Percentiles rank a stretch among this genome's conserved stretches.
phyloP scores from a whole-genome alignment of 2,329 filamentous ascomycete genomes.

The Aspergillus sp. region DNA sequence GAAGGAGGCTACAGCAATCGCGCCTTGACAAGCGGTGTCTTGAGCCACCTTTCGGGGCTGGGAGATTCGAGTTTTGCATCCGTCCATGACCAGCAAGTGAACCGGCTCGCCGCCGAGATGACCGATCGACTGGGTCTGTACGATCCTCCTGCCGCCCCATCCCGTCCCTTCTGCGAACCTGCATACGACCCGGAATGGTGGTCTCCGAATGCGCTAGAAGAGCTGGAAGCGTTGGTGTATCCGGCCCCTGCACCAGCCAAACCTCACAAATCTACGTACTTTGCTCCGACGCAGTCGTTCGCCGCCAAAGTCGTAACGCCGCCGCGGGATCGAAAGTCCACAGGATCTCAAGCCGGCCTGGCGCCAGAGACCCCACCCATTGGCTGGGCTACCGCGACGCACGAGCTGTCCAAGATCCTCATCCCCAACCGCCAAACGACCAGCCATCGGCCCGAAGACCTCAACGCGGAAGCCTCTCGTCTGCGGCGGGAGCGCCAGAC shows the following conservation, averaged over 20 bases:
- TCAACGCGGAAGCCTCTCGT: constrained; percentile 67
- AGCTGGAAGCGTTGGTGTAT: constrained; percentile 62
- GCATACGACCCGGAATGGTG: constrained; percentile 72
- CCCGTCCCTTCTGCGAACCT: constrained; percentile 13
- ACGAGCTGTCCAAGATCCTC: constrained; percentile 78
- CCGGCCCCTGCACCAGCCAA: constrained; percentile 54
- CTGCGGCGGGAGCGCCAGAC: constrained; percentile 65
- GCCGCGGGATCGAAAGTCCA: constrained; percentile 52
- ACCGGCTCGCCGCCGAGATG: constrained; percentile 59
- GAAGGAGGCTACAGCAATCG: constrained; percentile 96
- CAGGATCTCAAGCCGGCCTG: constrained; percentile 46
- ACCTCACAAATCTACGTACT: constrained; percentile 67
- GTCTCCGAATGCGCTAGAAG: constrained; percentile 63
- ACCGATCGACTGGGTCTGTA: constrained; percentile 39
- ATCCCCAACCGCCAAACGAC: constrained; percentile 75
- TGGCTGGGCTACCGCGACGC: constrained; percentile 78
- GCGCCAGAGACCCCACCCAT: constrained; percentile 66
- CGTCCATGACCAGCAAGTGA: constrained; percentile 24
- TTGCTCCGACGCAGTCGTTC: constrained; percentile 83
- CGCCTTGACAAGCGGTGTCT: constrained; percentile 79
- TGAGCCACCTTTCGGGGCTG: constrained; percentile 87
- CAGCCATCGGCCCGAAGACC: constrained; percentile 75
- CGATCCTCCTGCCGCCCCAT: constrained; percentile 7
- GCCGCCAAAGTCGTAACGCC: constrained; percentile 74
- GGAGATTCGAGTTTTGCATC: constrained; percentile 42